Evolutionary conservation across 805 yeast genomes (phyloP).

Genomic region (Suhomyces prunicola): DNA sequence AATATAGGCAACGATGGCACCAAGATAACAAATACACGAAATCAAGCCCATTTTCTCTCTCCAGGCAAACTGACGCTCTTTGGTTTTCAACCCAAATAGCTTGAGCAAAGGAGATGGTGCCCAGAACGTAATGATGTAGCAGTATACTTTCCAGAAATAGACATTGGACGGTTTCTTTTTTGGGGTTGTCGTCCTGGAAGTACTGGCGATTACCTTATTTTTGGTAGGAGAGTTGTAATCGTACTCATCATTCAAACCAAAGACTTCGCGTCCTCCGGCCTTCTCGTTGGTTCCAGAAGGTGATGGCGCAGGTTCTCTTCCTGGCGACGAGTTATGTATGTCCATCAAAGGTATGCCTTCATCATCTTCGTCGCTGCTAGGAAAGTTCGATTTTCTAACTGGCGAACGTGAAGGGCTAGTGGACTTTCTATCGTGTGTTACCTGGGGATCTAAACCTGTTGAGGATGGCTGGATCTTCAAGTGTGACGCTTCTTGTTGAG

Average conservation of each 20-base stretch:
- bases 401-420: constrained; percentile 1
- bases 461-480: constrained; percentile 64
- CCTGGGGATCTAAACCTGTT: constrained; percentile 64
- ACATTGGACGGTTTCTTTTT: constrained; percentile 19
- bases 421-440: constrained; percentile 21
- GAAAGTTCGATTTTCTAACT: not conserved
- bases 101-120: constrained; percentile 75
- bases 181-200: constrained; percentile 12
- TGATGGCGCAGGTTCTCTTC: not conserved
- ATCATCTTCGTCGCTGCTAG: constrained; percentile 18
- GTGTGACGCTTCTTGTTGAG: constrained; percentile 61
- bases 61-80: constrained; percentile 93
- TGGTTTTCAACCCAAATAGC: constrained; percentile 72
- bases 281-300: not conserved
- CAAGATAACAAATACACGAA: constrained; percentile 68
- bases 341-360: constrained; percentile 46
- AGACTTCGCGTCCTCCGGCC: constrained; percentile 45
- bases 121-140: constrained; percentile 83
- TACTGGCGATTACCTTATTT: constrained; percentile 22
- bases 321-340: constrained; percentile 19
- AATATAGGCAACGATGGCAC: constrained; percentile 76
- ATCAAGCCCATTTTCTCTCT: constrained; percentile 89
- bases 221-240: constrained; percentile 23
- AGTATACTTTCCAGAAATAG: constrained; percentile 76
- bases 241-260: constrained; percentile 61